Evolutionary conservation across 768 basidiomycete species (phyloP), one percentile per base, ranked within the genome.

Genomic region (Auricularia cornea): DNA sequence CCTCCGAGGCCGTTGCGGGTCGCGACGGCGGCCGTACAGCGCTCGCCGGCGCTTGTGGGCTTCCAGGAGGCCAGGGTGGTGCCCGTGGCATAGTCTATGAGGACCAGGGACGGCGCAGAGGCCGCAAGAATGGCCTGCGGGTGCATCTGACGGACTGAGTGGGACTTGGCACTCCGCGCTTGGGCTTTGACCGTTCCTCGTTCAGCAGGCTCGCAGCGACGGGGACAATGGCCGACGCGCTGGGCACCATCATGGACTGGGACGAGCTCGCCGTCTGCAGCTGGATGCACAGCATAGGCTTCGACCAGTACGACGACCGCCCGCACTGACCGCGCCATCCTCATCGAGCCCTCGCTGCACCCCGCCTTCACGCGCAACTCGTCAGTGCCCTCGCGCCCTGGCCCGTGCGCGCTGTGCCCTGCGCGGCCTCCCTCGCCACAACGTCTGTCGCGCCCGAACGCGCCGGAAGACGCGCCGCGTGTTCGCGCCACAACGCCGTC

Each of bases 271-370:
- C 69, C 4, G 95, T 98, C 3, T 86, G 92, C 64, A 74, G 75
- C n/a, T 94, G 90, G 85, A 77, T 96, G 63, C 77, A 82, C 26
- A 79, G 78, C 35, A 80, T 96, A 52, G 95, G 94, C 3, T 89
- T 87, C 73, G 83, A 88, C 1, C 91, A 94, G 71, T 97, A 97
- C 72, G 88, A 93, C 73, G 75, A n/a, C n/a, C n/a, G n/a, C n/a
- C n/a, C n/a, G n/a, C n/a, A n/a, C n/a, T n/a, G n/a, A n/a, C n/a
- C n/a, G n/a, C n/a, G n/a, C n/a, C n/a, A n/a, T n/a, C n/a, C n/a
- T n/a, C n/a, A n/a, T n/a, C n/a, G n/a, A n/a, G n/a, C n/a, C n/a
- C n/a, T n/a, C n/a, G n/a, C n/a, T n/a, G n/a, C n/a, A n/a, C n/a
- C n/a, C n/a, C n/a, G n/a, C n/a, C n/a, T n/a, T n/a, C n/a, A n/a